Evolutionary conservation across 2,329 filamentous ascomycete genomes (phyloP).

Genomic region (Colletotrichum musae): DNA sequence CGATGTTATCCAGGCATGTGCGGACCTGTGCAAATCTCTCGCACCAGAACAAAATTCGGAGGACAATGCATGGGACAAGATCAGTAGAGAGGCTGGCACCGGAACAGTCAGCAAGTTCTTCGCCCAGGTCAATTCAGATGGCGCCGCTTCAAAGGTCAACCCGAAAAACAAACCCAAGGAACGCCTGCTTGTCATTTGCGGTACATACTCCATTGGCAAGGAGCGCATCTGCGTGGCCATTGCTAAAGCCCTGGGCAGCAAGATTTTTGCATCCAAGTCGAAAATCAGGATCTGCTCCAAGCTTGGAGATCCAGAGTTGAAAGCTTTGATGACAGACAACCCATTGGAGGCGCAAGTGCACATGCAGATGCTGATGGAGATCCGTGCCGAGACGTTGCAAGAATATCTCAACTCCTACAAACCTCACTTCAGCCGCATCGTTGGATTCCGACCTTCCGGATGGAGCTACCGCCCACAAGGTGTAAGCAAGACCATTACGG

Average conservation of each 20-base stretch:
- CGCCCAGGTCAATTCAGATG: conserved; percentile 51
- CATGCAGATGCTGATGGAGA: conserved; percentile 97
- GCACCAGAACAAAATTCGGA: conserved; percentile 72
- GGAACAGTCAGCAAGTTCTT: conserved; percentile 69
- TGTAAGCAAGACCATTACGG: conserved; percentile 64
- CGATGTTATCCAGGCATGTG: conserved; percentile 89
- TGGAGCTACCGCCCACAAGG: conserved; percentile 90
- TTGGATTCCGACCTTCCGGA: conserved; percentile 92
- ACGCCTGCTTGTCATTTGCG: conserved; percentile 90
- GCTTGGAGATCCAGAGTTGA: conserved; percentile 87
- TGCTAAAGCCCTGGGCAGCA: conserved; percentile 85
- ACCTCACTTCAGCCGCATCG: conserved; percentile 85
- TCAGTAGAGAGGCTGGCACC: conserved; percentile 58
- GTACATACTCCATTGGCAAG: conserved; percentile 98
- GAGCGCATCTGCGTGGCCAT: conserved; percentile 96
- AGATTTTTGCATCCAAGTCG: conserved; percentile 87
- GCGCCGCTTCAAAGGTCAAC: conserved; percentile 48
- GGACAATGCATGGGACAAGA: conserved; percentile 62
- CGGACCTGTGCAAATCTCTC: conserved; percentile 86
- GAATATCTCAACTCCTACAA: conserved; percentile 89
- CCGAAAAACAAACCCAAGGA: conserved; percentile 53
- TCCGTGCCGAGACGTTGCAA: conserved; percentile 89
- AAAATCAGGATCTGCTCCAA: conserved; percentile 90
- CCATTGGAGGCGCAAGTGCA: conserved; percentile 93
- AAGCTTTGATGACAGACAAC: conserved; percentile 81